Evolutionary conservation across 192 early-diverging fungal genomes (phyloP).

Genomic region (Coemansia sp.): DNA sequence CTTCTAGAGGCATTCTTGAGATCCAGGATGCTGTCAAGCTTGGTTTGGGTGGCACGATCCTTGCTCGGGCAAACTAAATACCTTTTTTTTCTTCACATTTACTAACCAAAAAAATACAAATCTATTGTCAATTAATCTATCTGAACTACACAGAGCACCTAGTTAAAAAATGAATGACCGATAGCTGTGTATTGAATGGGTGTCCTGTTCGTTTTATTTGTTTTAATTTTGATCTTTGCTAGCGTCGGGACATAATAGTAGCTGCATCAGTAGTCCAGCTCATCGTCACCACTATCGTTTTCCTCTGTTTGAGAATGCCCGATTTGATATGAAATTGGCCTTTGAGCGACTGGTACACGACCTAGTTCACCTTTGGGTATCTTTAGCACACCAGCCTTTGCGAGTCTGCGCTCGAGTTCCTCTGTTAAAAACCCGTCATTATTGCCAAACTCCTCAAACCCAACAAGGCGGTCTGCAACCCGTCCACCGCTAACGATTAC

Average conservation of each 20-base stretch:
- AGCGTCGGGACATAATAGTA: no score
- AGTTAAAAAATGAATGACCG: no score
- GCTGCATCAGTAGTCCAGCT: constrained; percentile 9
- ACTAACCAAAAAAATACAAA: neutral
- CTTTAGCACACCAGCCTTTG: constrained; percentile 59
- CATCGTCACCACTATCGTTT: neutral
- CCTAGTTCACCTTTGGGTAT: constrained; percentile 44
- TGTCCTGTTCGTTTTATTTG: no score
- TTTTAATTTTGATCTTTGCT: no score
- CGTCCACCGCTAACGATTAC: constrained; percentile 73
- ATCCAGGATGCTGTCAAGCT: constrained; percentile 85
- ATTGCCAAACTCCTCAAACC: constrained; percentile 93
- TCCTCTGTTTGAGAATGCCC: neutral
- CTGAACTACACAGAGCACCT: no score
- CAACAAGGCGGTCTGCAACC: constrained; percentile 75
- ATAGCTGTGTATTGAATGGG: no score
- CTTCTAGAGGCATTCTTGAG: constrained; percentile 84
- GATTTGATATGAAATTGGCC: constrained; percentile 28
- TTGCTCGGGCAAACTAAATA: constrained; percentile 62
- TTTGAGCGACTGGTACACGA: constrained; percentile 30
- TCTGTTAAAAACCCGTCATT: constrained; percentile 81
- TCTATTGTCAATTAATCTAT: no score
- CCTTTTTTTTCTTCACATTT: neutral
- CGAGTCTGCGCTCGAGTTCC: constrained; percentile 69
- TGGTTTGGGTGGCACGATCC: constrained; percentile 83